These are phyloP conservation scores for Rhodamnia rubescens DNA, from an alignment of 345 rosid species.

Conservation along the genomic window DNA sequence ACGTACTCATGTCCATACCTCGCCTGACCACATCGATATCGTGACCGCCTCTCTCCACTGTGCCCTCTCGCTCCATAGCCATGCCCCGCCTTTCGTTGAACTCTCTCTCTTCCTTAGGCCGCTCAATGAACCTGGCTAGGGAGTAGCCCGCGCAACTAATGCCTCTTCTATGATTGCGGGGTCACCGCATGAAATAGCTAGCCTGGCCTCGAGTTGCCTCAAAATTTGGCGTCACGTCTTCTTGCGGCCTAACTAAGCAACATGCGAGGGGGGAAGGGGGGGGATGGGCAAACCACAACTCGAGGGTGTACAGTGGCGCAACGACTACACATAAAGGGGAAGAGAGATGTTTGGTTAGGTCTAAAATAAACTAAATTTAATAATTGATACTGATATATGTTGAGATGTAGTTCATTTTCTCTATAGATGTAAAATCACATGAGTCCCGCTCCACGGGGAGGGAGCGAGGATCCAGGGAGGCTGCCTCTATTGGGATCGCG, in stretches of 20 bases:
- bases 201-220: background rate
- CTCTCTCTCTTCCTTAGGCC: background rate
- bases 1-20: background rate
- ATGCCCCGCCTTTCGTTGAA: background rate
- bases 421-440: too few relatives aligned
- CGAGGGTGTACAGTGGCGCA: too few relatives aligned
- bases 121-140: too few relatives aligned
- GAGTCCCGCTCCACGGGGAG: too few relatives aligned
- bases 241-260: accelerated
- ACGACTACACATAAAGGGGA: too few relatives aligned
- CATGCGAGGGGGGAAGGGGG: background rate
- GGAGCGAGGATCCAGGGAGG: too few relatives aligned
- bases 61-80: too few relatives aligned
- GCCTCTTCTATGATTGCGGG: background rate
- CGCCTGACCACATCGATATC: background rate
- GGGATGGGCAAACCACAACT: background rate
- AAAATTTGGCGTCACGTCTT: background rate
- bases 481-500: too few relatives aligned
- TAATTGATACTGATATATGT: background rate
- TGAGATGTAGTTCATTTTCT: too few relatives aligned
- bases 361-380: background rate
- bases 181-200: background rate
- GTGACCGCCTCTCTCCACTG: background rate
- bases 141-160: too few relatives aligned
- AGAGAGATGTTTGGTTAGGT: too few relatives aligned